A percentile compares a stretch with the other conserved stretches of the same genome.
Evolutionary conservation across 2,329 filamentous ascomycete genomes (phyloP).

Genomic region (Arthrobotrys pseudoclavata): DNA sequence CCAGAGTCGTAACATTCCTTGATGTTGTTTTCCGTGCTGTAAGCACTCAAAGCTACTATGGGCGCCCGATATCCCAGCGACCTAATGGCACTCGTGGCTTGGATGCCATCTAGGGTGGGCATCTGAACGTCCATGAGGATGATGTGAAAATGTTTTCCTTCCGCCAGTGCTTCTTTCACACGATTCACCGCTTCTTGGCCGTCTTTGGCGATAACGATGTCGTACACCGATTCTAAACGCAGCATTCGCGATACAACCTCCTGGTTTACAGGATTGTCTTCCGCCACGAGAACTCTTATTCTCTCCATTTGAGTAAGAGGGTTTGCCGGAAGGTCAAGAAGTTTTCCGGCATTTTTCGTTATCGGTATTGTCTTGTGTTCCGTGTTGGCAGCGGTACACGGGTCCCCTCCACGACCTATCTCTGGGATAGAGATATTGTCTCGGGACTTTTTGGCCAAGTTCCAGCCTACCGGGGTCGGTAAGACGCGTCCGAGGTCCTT

Average conservation of each 20-base stretch:
- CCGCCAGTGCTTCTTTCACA: constrained; percentile 85
- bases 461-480: constrained; percentile 40
- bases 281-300: constrained; percentile 86
- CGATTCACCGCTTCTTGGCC: constrained; percentile 89
- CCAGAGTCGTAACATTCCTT: constrained; percentile 88
- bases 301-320: constrained; percentile 68
- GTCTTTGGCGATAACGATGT: constrained; percentile 88
- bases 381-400: not conserved
- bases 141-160: constrained; percentile 80
- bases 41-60: constrained; percentile 91
- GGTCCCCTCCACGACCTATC: not conserved
- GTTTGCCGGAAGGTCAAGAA: constrained; percentile 55
- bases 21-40: constrained; percentile 89
- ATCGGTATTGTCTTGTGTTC: constrained; percentile 38
- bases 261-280: constrained; percentile 78
- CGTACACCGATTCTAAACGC: constrained; percentile 70
- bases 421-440: constrained; percentile 34
- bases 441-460: constrained; percentile 33
- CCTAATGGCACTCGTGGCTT: constrained; percentile 86
- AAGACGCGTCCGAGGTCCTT: constrained; percentile 44
- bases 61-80: constrained; percentile 87
- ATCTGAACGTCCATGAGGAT: constrained; percentile 98
- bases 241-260: constrained; percentile 76
- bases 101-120: constrained; percentile 90
- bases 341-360: constrained; percentile 39